phyloP scores from a whole-genome alignment of 805 yeast species.

The Zygotorulaspora chibaensis region DNA sequence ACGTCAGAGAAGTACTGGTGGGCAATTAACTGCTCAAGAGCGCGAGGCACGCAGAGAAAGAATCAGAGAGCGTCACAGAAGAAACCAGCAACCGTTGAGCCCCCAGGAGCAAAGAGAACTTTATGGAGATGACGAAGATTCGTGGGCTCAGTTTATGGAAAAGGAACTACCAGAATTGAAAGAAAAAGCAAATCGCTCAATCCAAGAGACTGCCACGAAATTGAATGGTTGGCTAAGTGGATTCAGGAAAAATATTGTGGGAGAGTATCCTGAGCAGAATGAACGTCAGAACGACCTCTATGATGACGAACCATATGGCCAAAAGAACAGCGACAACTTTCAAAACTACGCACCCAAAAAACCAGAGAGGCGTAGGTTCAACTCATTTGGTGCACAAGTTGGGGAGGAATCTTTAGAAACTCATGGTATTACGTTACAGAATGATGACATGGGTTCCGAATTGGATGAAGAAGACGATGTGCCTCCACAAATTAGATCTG shows the following conservation, averaged over 20 bases:
- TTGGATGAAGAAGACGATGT: slow-evolving; percentile 31
- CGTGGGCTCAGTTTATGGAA: slow-evolving; percentile 55
- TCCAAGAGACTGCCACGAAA: slow-evolving; percentile 74
- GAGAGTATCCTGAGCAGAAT: slow-evolving; percentile 9
- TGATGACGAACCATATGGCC: slow-evolving; percentile 7
- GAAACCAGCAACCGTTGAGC: slow-evolving; percentile 13
- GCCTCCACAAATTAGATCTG: slow-evolving; percentile 31
- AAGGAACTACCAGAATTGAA: slow-evolving; percentile 56
- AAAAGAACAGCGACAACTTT: slow-evolving; percentile 1
- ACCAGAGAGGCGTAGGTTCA: slow-evolving; percentile 29
- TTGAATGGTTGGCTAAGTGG: slow-evolving; percentile 77
- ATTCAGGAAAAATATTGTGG: slow-evolving; percentile 31
- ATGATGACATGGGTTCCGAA: slow-evolving; percentile 27
- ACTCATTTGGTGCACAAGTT: slow-evolving; percentile 33
- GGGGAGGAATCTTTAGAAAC: slow-evolving; percentile 31
- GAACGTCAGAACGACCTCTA: slow-evolving; percentile 4
- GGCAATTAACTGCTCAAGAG: slow-evolving; percentile 10
- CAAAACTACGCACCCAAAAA: slow-evolving; percentile 9
- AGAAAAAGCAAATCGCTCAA: slow-evolving; percentile 64
- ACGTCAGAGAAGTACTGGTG: slow-evolving; percentile 9
- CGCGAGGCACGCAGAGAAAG: slow-evolving; percentile 30
- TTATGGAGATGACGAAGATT: slow-evolving; percentile 40
- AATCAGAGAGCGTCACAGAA: slow-evolving; percentile 25
- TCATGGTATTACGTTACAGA: slow-evolving; percentile 31
- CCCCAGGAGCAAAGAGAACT: slow-evolving; percentile 16